These are phyloP conservation scores for Lachancea mirantina DNA, from an alignment of 805 yeast species.

Conservation along the genomic window DNA sequence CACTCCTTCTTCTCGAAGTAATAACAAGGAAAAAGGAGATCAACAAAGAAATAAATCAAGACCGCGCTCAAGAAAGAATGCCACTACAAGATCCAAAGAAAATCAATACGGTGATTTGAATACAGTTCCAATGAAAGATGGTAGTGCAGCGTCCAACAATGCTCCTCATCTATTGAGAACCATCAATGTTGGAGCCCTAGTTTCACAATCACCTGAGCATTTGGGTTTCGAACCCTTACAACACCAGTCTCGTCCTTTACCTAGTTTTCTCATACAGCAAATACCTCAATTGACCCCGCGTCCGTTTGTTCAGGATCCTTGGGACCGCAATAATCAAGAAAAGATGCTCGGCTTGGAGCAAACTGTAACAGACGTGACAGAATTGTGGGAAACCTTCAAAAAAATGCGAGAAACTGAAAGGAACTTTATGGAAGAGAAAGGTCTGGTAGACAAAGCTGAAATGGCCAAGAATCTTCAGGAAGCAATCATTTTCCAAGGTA, in stretches of 20 bases:
- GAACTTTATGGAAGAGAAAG: slow-evolving; percentile 65
- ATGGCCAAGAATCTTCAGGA: slow-evolving; percentile 75
- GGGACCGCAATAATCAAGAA: slow-evolving; percentile 74
- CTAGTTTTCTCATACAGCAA: slow-evolving; percentile 34
- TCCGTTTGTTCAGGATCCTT: slow-evolving; percentile 37
- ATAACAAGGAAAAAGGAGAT: too few species aligned
- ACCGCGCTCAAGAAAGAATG: too few species aligned
- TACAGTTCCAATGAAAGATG: neutral
- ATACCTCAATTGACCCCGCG: slow-evolving; percentile 31
- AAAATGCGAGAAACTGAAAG: slow-evolving; percentile 70
- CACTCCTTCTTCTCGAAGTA: too few species aligned
- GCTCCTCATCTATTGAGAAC: neutral
- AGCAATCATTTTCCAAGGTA: slow-evolving; percentile 81
- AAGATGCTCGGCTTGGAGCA: slow-evolving; percentile 49
- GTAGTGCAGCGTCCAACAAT: neutral
- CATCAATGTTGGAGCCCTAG: neutral
- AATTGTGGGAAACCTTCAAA: slow-evolving; percentile 69
- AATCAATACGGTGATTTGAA: too few species aligned
- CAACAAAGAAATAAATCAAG: too few species aligned
- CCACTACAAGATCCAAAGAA: too few species aligned
- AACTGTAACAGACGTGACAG: slow-evolving; percentile 51
- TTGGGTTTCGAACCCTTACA: slow-evolving; percentile 17
- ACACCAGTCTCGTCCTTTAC: slow-evolving; percentile 26
- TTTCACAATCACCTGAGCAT: slow-evolving; percentile 12
- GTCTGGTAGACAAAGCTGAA: slow-evolving; percentile 83